A percentile compares a stretch with the other conserved stretches of the same genome.
Conservation (phyloP, 2,329 filamentous ascomycete genomes). For the Neocucurbitaria cava region DNA sequence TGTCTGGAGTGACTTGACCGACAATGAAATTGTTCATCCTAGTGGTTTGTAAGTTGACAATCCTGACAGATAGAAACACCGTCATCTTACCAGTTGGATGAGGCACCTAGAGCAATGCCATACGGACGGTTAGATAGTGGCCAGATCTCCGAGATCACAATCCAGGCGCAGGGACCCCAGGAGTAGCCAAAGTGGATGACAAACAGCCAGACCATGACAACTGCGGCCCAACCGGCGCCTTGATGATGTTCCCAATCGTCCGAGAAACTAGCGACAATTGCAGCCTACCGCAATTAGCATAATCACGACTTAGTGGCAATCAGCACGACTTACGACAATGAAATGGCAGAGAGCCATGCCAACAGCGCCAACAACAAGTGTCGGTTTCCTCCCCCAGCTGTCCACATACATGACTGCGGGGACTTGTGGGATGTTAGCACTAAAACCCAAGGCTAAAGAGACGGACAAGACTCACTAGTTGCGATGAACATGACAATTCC, state of each 20-base stretch:
- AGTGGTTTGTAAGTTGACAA: neutral
- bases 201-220: slow-evolving; percentile 76
- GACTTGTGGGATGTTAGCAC: slow-evolving; percentile 43
- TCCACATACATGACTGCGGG: slow-evolving; percentile 72
- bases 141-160: slow-evolving; percentile 77
- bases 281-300: slow-evolving; percentile 39
- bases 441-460: neutral
- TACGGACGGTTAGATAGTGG: slow-evolving; percentile 72
- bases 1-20: slow-evolving; percentile 72
- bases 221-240: slow-evolving; percentile 72
- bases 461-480: slow-evolving; percentile 48
- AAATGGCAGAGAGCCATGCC: slow-evolving; percentile 76
- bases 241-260: slow-evolving; percentile 59
- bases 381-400: slow-evolving; percentile 67
- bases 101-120: slow-evolving; percentile 71
- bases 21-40: slow-evolving; percentile 65
- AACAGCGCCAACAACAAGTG: slow-evolving; percentile 69
- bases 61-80: neutral
- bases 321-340: slow-evolving; percentile 60
- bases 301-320: neutral
- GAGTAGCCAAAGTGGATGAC: slow-evolving; percentile 77
- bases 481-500: slow-evolving; percentile 73
- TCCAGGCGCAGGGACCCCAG: slow-evolving; percentile 79
- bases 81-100: slow-evolving; percentile 41
- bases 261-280: slow-evolving; percentile 71